Conservation (phyloP, 805 yeast genomes). For the Yamadazyma phyllophila region DNA sequence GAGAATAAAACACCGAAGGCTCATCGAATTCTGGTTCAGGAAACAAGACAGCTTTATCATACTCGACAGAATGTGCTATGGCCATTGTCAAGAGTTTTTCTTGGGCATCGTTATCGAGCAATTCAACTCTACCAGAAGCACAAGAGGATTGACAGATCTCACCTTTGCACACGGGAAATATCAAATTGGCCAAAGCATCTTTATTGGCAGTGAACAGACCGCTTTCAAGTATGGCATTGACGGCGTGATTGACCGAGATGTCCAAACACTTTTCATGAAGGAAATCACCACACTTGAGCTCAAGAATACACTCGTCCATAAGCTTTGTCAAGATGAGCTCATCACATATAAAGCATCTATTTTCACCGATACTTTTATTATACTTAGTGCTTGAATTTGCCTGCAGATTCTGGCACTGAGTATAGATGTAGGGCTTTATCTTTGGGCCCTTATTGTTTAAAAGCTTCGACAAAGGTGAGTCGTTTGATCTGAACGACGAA, state of each 20-base stretch:
- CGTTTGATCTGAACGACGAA: background rate
- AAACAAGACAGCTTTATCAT: slow-evolving; percentile 7
- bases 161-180: slow-evolving; percentile 13
- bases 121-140: background rate
- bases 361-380: slow-evolving; percentile 2
- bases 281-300: slow-evolving; percentile 52
- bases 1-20: background rate
- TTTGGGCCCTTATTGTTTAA: slow-evolving; percentile 3
- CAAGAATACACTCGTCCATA: slow-evolving; percentile 44
- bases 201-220: slow-evolving; percentile 10
- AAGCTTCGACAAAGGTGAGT: background rate
- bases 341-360: slow-evolving; percentile 50
- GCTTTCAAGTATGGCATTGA: slow-evolving; percentile 2
- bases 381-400: background rate
- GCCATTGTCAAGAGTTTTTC: slow-evolving; percentile 9
- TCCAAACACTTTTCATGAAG: slow-evolving; percentile 59
- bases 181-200: background rate
- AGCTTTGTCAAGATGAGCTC: slow-evolving; percentile 48
- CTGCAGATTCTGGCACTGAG: slow-evolving; percentile 1
- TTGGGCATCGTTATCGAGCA: slow-evolving; percentile 2
- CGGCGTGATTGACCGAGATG: slow-evolving; percentile 17
- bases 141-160: slow-evolving; percentile 6
- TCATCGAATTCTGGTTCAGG: background rate
- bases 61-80: slow-evolving; percentile 11
- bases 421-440: slow-evolving; percentile 3